phyloP scores from a whole-genome alignment of 2,329 filamentous ascomycete genomes.

The Fonsecaea monophora region DNA sequence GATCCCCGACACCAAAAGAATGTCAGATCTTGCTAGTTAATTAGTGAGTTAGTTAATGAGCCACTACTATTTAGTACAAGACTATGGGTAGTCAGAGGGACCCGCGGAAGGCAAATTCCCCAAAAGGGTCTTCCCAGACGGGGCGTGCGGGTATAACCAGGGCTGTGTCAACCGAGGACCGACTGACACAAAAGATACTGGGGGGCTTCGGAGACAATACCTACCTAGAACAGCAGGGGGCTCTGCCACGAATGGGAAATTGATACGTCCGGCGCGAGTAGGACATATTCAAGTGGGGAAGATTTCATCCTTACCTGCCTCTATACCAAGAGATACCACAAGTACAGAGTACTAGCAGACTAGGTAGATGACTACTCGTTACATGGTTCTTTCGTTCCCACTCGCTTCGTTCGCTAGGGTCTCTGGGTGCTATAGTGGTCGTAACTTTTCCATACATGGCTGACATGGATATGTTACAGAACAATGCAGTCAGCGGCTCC shows the following conservation, averaged over 20 bases:
- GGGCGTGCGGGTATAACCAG: neutral
- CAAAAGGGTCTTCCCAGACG: neutral
- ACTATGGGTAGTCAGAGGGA: no score
- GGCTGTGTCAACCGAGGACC: neutral
- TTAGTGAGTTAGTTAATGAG: no score
- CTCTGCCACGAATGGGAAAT: neutral
- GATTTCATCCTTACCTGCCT: neutral
- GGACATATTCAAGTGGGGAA: neutral
- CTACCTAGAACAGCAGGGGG: neutral
- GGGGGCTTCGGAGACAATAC: neutral
- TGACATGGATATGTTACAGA: conserved; percentile 18
- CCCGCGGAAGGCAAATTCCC: no score
- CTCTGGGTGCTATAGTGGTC: neutral
- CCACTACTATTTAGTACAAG: no score
- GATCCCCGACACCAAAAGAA: no score
- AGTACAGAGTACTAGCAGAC: no score
- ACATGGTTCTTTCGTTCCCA: neutral
- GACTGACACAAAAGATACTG: neutral
- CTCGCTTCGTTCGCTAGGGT: neutral
- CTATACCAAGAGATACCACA: no score
- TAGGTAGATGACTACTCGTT: no score
- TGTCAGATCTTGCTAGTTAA: no score
- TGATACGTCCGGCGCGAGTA: neutral
- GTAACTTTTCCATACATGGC: neutral
- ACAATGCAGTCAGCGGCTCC: conserved; percentile 15